These are phyloP conservation scores for Ceratobasidium sp. DNA, from an alignment of 1,284 basidiomycete genomes.

Conservation along the genomic window DNA sequence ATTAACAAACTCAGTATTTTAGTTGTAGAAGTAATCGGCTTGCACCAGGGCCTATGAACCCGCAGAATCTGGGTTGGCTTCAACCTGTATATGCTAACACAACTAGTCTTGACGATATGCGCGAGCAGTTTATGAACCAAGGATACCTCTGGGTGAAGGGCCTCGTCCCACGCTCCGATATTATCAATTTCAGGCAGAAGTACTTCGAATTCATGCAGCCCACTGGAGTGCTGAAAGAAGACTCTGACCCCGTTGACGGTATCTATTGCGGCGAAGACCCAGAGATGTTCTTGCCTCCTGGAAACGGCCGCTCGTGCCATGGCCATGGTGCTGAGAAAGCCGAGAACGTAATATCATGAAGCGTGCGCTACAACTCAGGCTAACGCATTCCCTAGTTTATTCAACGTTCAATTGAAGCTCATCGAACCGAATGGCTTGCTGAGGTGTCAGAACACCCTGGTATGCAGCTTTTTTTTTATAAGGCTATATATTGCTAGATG, in stretches of 20 bases:
- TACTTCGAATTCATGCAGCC: constrained; percentile 29
- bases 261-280: constrained; percentile 15
- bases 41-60: constrained; percentile 7
- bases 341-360: neutral
- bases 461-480: neutral
- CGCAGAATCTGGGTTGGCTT: constrained; percentile 11
- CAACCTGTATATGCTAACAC: constrained; percentile 19
- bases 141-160: constrained; percentile 22
- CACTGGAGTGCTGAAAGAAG: constrained; percentile 17
- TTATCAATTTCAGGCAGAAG: constrained; percentile 4
- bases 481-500: neutral
- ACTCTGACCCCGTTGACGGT: constrained; percentile 1
- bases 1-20: neutral
- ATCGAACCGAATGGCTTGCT: constrained; percentile 3
- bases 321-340: neutral
- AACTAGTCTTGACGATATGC: constrained; percentile 20
- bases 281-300: constrained; percentile 13
- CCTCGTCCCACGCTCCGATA: constrained; percentile 13
- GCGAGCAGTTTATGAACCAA: constrained; percentile 15
- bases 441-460: constrained; percentile 6
- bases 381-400: neutral
- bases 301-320: neutral
- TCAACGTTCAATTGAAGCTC: constrained; percentile 16
- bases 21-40: neutral
- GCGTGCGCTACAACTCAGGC: neutral